These are phyloP conservation scores for Naganishia antarctica DNA, from an alignment of 768 basidiomycete genomes.

Conservation along the genomic window DNA sequence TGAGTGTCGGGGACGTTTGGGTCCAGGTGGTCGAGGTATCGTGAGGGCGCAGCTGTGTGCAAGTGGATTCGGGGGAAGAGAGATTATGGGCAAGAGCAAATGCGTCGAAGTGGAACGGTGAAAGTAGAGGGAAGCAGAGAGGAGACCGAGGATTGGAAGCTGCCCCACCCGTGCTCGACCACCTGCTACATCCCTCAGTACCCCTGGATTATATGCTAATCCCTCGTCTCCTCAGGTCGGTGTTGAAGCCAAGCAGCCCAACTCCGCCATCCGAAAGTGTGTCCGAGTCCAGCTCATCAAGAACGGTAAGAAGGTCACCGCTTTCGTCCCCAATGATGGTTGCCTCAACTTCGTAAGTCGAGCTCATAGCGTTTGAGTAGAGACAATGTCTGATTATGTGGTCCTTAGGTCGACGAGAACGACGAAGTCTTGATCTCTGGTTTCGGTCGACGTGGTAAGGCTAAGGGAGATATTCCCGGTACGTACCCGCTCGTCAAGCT, in stretches of 20 bases:
- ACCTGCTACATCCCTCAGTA: background rate
- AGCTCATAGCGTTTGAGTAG: no score
- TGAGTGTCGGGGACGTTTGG: slow-evolving; percentile 38
- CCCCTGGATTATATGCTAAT: no score
- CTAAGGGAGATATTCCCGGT: slow-evolving; percentile 98
- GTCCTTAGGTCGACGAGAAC: slow-evolving; percentile 96
- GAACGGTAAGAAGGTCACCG: slow-evolving; percentile 99
- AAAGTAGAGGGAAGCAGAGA: no score
- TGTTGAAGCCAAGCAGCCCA: slow-evolving; percentile 99
- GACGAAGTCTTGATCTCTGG: slow-evolving; percentile 99
- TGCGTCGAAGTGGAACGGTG: no score
- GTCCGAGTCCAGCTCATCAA: slow-evolving; percentile 99
- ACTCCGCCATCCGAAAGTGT: slow-evolving; percentile 99
- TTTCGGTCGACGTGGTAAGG: slow-evolving; percentile 99
- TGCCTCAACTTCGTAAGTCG: slow-evolving; percentile 46
- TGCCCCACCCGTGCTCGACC: background rate
- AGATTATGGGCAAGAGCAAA: background rate
- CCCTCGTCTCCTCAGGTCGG: slow-evolving; percentile 60
- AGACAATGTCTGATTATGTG: no score
- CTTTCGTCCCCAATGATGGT: slow-evolving; percentile 76
- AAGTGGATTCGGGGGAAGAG: background rate
- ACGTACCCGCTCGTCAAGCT: no score
- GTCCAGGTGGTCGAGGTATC: background rate
- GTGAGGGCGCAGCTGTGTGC: no score
- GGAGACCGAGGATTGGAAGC: background rate